Conservation (phyloP, 345 rosid genomes). For the Acer negundo region DNA sequence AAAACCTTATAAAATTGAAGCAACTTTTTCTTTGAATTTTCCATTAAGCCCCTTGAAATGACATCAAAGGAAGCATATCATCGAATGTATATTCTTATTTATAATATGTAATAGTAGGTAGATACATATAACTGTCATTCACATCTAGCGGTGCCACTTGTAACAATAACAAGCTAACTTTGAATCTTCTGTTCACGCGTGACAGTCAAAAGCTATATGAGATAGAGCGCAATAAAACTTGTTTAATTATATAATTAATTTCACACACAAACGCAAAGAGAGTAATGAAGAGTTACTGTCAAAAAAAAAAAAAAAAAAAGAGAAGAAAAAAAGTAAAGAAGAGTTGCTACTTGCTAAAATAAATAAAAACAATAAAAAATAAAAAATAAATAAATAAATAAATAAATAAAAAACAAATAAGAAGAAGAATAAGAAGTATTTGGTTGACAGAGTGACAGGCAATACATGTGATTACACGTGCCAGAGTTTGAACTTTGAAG, state of each 20-base stretch:
- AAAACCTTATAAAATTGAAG: background rate
- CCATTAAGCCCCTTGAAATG: constrained; percentile 3
- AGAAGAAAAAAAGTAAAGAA: no score
- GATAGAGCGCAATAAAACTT: constrained; percentile 30
- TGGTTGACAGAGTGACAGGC: background rate
- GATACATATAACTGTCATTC: constrained; percentile 26
- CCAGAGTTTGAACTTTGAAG: background rate
- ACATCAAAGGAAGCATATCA: constrained; percentile 26
- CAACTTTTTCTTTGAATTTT: background rate
- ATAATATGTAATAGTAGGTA: background rate
- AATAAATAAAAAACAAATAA: background rate
- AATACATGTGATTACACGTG: constrained; percentile 4
- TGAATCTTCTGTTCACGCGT: constrained; percentile 28
- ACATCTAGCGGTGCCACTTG: constrained; percentile 33
- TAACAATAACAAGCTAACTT: constrained; percentile 22
- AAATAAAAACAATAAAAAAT: no score
- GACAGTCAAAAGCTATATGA: constrained; percentile 26
- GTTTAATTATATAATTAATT: background rate
- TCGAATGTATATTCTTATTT: background rate
- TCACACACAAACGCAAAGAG: background rate
- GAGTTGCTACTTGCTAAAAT: no score
- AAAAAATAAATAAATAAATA: no score
- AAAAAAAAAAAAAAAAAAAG: no score
- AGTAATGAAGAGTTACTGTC: background rate
- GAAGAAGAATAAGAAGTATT: background rate